A percentile compares a stretch with the other conserved stretches of the same genome.
Conservation (phyloP, 148 eudicot genomes). For the Arctostaphylos glauca region DNA sequence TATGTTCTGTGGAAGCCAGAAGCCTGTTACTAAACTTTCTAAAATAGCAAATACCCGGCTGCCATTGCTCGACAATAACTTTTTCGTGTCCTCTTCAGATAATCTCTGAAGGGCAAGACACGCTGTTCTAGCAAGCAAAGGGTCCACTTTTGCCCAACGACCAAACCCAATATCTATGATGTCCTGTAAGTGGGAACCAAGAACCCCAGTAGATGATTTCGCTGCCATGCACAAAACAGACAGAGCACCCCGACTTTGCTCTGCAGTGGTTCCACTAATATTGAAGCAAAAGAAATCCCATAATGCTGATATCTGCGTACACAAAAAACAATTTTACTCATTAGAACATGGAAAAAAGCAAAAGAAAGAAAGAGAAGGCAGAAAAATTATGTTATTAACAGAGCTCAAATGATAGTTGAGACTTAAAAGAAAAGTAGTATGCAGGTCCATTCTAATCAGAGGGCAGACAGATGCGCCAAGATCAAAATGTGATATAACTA, state of each 20-base stretch:
- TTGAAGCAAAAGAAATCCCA: slow-evolving; percentile 99
- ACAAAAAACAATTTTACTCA: slow-evolving; percentile 4
- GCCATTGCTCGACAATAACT: slow-evolving; percentile 56
- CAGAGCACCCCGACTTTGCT: slow-evolving; percentile 94
- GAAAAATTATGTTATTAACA: not conserved
- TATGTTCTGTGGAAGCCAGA: slow-evolving; percentile 74
- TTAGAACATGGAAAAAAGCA: not conserved
- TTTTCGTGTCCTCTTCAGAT: slow-evolving; percentile 84
- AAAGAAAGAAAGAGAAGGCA: not conserved
- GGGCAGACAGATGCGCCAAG: not conserved
- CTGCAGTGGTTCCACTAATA: slow-evolving; percentile 78
- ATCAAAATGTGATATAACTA: not conserved
- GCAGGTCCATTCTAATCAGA: not conserved
- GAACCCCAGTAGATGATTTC: slow-evolving; percentile 63
- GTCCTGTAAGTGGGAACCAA: slow-evolving; percentile 88
- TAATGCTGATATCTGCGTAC: slow-evolving; percentile 75
- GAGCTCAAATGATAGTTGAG: not conserved
- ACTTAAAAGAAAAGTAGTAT: not conserved
- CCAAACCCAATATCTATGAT: slow-evolving; percentile 97
- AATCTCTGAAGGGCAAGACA: slow-evolving; percentile 84
- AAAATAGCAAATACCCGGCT: slow-evolving; percentile 64
- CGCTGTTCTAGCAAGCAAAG: slow-evolving; percentile 94
- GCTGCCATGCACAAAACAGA: slow-evolving; percentile 94
- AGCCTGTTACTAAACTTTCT: slow-evolving; percentile 66
- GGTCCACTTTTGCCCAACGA: slow-evolving; percentile 95